Conservation (phyloP, 1,139 yeast species). For the Suhomyces wounanorum region DNA sequence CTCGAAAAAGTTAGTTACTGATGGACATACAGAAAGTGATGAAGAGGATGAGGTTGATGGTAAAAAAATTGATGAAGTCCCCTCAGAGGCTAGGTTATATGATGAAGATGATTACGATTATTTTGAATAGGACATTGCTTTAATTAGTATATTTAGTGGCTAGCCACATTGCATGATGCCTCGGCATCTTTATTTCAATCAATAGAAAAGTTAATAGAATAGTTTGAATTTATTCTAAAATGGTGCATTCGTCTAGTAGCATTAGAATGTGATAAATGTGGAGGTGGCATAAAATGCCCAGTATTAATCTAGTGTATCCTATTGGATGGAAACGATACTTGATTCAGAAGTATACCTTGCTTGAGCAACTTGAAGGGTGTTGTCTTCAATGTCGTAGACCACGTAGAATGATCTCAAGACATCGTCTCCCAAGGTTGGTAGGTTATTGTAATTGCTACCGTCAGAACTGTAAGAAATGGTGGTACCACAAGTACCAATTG, state of each 20-base stretch:
- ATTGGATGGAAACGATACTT: constrained; percentile 5
- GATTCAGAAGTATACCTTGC: constrained; percentile 17
- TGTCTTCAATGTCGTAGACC: constrained; percentile 24
- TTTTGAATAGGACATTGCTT: constrained; percentile 1
- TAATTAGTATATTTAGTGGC: not conserved
- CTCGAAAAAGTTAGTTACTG: not conserved
- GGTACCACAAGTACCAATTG: not conserved
- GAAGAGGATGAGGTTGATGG: constrained; percentile 5
- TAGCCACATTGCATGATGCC: constrained; percentile 1
- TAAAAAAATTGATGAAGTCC: not conserved
- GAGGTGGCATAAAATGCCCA: not conserved
- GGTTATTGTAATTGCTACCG: constrained; percentile 3
- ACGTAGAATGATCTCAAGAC: constrained; percentile 26
- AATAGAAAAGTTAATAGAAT: not conserved
- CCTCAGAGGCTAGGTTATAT: not conserved
- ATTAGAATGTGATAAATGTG: not conserved
- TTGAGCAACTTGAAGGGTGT: constrained; percentile 23
- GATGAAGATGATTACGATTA: constrained; percentile 10
- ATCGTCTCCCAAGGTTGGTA: constrained; percentile 20
- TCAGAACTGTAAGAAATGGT: constrained; percentile 1
- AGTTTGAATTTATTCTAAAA: not conserved
- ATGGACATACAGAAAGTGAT: constrained; percentile 7
- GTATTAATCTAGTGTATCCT: not conserved
- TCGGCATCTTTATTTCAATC: not conserved
- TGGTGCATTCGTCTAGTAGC: not conserved